Conservation (phyloP, 2,329 filamentous ascomycete genomes). For the Claviceps monticola region DNA sequence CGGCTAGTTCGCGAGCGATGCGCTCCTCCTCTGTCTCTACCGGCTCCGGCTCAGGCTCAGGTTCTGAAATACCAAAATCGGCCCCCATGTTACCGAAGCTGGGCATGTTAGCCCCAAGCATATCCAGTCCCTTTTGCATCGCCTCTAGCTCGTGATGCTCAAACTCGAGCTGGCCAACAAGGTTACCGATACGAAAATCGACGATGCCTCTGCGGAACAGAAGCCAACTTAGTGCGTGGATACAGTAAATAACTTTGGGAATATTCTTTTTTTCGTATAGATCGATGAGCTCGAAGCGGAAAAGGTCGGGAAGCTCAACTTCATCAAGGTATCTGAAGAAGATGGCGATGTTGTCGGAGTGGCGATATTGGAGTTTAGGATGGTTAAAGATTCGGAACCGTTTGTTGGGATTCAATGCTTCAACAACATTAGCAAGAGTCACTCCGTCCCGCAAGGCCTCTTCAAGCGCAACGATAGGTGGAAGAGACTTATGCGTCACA, state of each 20-base stretch:
- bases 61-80: slow-evolving; percentile 71
- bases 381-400: slow-evolving; percentile 74
- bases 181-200: slow-evolving; percentile 88
- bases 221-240: slow-evolving; percentile 95
- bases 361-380: slow-evolving; percentile 75
- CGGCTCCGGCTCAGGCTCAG: slow-evolving; percentile 64
- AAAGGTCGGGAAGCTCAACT: slow-evolving; percentile 83
- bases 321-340: slow-evolving; percentile 93
- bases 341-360: slow-evolving; percentile 94
- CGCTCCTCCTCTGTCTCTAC: slow-evolving; percentile 86
- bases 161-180: slow-evolving; percentile 92
- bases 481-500: slow-evolving; percentile 70
- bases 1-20: slow-evolving; percentile 65
- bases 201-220: slow-evolving; percentile 89
- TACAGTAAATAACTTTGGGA: slow-evolving; percentile 97
- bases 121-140: slow-evolving; percentile 93
- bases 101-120: slow-evolving; percentile 88
- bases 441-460: slow-evolving; percentile 87
- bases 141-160: slow-evolving; percentile 95
- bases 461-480: slow-evolving; percentile 85
- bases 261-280: slow-evolving; percentile 99
- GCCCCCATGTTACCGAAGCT: slow-evolving; percentile 96
- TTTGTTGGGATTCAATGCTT: slow-evolving; percentile 67
- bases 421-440: slow-evolving; percentile 85
- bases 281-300: slow-evolving; percentile 93